A percentile compares a stretch with the other conserved stretches of the same genome.
Evolutionary conservation across 495 filamentous ascomycete species (phyloP).

Genomic region (Penicilliopsis zonata): DNA sequence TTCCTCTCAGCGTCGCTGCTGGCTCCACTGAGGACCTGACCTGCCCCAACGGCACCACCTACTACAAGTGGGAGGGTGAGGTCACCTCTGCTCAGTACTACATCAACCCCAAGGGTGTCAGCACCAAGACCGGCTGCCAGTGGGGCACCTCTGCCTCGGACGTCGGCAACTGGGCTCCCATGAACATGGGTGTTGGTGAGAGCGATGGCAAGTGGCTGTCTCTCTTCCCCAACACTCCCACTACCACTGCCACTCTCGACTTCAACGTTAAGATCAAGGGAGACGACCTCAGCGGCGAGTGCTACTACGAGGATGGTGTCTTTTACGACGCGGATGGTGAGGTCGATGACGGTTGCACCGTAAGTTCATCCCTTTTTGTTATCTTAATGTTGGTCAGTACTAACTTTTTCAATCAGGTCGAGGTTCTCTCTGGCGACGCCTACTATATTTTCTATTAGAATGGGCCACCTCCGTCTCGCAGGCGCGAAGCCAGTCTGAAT

Average conservation of each 20-base stretch:
- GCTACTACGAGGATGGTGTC: conserved; percentile 57
- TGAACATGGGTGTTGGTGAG: conserved; percentile 76
- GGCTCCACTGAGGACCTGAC: conserved; percentile 51
- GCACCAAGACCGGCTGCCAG: conserved; percentile 57
- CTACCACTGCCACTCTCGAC: conserved; percentile 46
- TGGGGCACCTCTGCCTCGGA: conserved; percentile 56
- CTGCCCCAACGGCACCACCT: conserved; percentile 54
- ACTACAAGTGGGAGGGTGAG: conserved; percentile 67
- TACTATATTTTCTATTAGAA: conserved; percentile 32
- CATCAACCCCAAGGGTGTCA: conserved; percentile 68
- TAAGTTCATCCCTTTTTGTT: conserved; percentile 20
- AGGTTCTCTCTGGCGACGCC: conserved; percentile 33
- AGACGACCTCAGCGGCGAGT: conserved; percentile 51
- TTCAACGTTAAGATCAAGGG: conserved; percentile 63
- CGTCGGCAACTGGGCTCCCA: conserved; percentile 81
- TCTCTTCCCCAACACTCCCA: conserved; percentile 64
- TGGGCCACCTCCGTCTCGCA: conserved; percentile 1
- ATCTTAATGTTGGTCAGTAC: conserved; percentile 2
- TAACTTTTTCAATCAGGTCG: conserved; percentile 18
- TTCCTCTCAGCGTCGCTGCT: conserved; percentile 52
- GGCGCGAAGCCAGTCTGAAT: not conserved
- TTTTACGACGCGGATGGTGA: conserved; percentile 31
- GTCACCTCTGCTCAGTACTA: conserved; percentile 92
- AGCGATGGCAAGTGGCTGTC: conserved; percentile 67
- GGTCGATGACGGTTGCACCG: conserved; percentile 55